Evolutionary conservation across 257 asterid genomes (phyloP).

Genomic region (Catharanthus roseus): DNA sequence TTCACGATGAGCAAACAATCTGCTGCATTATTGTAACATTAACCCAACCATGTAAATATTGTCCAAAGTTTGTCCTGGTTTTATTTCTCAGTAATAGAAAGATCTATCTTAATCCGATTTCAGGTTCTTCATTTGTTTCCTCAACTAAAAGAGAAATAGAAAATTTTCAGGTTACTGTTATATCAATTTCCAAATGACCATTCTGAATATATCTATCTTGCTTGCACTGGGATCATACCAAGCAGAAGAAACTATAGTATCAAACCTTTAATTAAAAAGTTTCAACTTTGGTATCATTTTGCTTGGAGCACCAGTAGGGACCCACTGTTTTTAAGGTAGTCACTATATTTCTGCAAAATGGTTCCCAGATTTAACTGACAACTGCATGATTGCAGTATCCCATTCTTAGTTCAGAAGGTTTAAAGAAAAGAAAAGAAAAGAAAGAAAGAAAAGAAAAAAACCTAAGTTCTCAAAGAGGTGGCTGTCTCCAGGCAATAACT

Average conservation of each 20-base stretch:
- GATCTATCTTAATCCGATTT: neutral
- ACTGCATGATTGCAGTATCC: neutral
- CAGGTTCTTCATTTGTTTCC: neutral
- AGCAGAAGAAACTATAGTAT: no score
- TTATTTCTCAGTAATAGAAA: neutral
- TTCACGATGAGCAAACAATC: neutral
- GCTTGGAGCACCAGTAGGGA: neutral
- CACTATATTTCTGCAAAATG: neutral
- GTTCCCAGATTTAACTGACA: neutral
- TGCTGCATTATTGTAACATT: neutral
- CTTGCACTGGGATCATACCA: no score
- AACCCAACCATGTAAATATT: neutral
- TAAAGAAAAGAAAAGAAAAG: neutral
- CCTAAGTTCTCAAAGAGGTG: neutral
- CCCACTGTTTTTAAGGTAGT: neutral
- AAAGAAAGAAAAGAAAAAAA: neutral
- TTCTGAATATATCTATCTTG: no score
- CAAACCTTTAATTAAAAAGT: neutral
- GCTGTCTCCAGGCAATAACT: neutral
- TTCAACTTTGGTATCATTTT: neutral
- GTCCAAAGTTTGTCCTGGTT: neutral
- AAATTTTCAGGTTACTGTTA: neutral
- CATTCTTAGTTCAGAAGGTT: neutral
- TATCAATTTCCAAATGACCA: neutral
- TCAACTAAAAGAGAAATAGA: neutral